A percentile compares a stretch with the other conserved stretches of the same genome.
These are phyloP conservation scores for Patellifolia procumbens DNA, from an alignment of 179 eudicot genomes.

Conservation along the genomic window DNA sequence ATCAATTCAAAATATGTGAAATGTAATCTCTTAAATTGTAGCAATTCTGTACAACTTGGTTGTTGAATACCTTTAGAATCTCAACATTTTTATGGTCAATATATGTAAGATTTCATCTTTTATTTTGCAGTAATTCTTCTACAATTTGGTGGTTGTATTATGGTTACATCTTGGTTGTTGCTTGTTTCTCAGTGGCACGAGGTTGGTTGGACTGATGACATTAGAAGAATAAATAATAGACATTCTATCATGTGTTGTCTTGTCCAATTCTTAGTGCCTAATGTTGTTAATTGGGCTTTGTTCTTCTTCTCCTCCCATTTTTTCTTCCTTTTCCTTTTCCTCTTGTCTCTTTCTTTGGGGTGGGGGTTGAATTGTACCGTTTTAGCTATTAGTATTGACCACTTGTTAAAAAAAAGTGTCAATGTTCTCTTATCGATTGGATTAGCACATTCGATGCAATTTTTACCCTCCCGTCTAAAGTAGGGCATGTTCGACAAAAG, in stretches of 20 bases:
- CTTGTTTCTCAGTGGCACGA: not conserved
- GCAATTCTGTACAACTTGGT: not conserved
- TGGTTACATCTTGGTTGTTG: not conserved
- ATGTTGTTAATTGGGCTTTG: not conserved
- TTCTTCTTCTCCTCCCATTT: not conserved
- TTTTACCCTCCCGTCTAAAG: not conserved
- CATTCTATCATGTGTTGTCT: not conserved
- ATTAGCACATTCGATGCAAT: too few relatives aligned
- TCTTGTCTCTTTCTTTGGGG: not conserved
- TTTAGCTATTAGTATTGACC: not conserved
- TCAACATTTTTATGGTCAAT: too few relatives aligned
- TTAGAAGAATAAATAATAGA: not conserved
- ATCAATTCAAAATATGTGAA: not conserved
- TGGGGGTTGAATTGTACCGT: not conserved
- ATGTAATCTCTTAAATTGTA: not conserved
- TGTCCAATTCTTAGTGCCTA: slow-evolving; percentile 2
- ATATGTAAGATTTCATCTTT: too few relatives aligned
- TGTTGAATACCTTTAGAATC: too few relatives aligned
- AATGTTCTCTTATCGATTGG: too few relatives aligned
- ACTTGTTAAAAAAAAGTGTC: not conserved
- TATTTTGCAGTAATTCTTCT: too few relatives aligned
- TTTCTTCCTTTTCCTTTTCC: not conserved
- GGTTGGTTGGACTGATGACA: not conserved
- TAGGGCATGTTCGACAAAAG: too few relatives aligned
- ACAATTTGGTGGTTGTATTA: not conserved